Base-by-base conservation (phyloP, 139 green algal genomes). In the Protoeuglena noctilucae region DNA sequence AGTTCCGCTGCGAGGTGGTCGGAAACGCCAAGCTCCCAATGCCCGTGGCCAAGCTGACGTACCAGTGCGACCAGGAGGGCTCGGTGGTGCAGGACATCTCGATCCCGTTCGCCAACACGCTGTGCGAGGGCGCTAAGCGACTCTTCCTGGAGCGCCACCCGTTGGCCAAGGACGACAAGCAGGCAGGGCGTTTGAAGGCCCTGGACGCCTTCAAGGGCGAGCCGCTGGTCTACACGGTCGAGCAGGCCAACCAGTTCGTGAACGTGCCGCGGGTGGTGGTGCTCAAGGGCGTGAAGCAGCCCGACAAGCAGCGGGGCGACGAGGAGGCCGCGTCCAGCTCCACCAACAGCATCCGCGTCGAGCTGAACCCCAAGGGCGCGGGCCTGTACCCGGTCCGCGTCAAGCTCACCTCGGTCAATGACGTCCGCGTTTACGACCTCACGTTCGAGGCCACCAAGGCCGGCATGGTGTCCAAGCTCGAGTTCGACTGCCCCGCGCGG, bases 91-190 rank as follows among this genome's bases (percentile, higher is more conserved):
- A 60, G n/a, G 52, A 72, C 26, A 29, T 79, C 14, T 25, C 46
- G 3, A 5, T 79, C 30, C 23, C 53, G 7, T 69, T 49, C 40
- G 16, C 48, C 31, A 79, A 79, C 53, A 25, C 28, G 18, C 62
- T 69, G 53, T 60, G 85, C 31, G 81, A 90, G 51, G 51, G 51
- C 4, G 81, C 81, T 22, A 77, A 71, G 52, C 62, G 69, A 1
- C 68, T 39, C 0, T 90, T 82, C 58, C 41, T 78, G 2, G 78
- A 90, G 40, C 69, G 71, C 28, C 81, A 90, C 58, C 81, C 81
- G 2, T 55, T 75, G 21, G 71, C 62, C 29, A 84, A 83, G 63
- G 56, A 73, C 53, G 78, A 80, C 59, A 64, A 73, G 14, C 58
- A 78, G 69, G 34, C 62, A 2, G 57, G 57, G 16, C 34, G 69